These are phyloP conservation scores for Cucumis sativus DNA, from an alignment of 306 rosid species.

Conservation along the genomic window DNA sequence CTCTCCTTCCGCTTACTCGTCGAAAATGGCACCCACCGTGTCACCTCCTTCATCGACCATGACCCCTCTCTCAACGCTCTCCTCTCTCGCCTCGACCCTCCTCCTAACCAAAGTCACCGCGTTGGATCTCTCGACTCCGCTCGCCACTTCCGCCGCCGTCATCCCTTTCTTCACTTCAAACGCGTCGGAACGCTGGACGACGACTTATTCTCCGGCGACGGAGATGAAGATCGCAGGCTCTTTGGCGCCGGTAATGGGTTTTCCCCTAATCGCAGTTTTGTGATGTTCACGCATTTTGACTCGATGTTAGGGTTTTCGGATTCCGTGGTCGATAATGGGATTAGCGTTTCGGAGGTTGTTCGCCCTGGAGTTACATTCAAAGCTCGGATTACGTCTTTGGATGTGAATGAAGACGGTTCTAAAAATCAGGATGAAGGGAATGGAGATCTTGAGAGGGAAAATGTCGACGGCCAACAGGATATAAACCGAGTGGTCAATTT, in stretches of 20 bases:
- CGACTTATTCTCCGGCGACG: conserved; percentile 80
- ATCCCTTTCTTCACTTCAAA: conserved; percentile 71
- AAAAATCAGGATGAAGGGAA: conserved; percentile 11
- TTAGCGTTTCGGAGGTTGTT: conserved; percentile 49
- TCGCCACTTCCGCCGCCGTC: conserved; percentile 23
- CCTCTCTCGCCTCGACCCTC: conserved; percentile 69
- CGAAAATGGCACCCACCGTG: conserved; percentile 51
- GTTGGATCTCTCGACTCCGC: conserved; percentile 15
- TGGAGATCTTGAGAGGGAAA: conserved; percentile 18
- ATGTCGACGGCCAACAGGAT: conserved; percentile 16
- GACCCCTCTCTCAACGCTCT: conserved; percentile 68
- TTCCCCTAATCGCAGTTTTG: conserved; percentile 29
- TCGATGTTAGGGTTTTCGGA: conserved; percentile 47
- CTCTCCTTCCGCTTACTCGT: conserved; percentile 64
- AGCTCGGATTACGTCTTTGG: conserved; percentile 3
- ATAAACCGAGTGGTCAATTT: conserved; percentile 33
- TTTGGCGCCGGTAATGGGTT: conserved; percentile 33
- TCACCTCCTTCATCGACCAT: conserved; percentile 71
- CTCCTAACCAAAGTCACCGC: conserved; percentile 18
- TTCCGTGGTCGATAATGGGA: conserved; percentile 43
- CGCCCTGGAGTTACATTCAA: conserved; percentile 52
- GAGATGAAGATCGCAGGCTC: conserved; percentile 43
- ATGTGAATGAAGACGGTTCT: not conserved
- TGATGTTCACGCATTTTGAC: conserved; percentile 25
- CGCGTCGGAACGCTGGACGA: conserved; percentile 82